phyloP scores from a whole-genome alignment of 176 grass and related monocot species.

The Triticum monococcum region DNA sequence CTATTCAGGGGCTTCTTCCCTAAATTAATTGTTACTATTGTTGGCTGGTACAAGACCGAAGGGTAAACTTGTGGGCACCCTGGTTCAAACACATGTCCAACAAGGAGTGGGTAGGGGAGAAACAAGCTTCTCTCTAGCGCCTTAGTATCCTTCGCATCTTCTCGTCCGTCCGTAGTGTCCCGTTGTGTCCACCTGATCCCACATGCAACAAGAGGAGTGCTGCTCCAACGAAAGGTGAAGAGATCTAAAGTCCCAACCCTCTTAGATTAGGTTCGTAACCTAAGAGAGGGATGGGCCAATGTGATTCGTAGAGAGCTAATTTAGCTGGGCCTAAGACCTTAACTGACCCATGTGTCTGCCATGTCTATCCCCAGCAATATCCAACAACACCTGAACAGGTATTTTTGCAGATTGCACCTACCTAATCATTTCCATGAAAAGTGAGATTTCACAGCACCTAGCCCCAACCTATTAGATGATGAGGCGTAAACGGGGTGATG shows the following conservation, averaged over 20 bases:
- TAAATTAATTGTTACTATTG: constrained; percentile 4
- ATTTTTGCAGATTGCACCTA: neutral
- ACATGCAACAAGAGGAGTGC: neutral
- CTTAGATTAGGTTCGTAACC: neutral
- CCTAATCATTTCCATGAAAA: neutral
- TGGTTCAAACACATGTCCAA: neutral
- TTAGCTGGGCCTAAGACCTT: neutral
- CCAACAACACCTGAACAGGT: neutral
- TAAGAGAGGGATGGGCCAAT: neutral
- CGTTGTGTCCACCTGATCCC: neutral
- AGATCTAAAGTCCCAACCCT: neutral
- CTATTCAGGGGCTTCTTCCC: neutral
- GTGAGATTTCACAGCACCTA: neutral
- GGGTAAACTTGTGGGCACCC: neutral
- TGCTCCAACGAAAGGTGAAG: neutral
- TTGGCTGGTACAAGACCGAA: neutral
- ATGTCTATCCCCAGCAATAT: neutral
- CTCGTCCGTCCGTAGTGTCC: neutral
- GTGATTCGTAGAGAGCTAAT: neutral
- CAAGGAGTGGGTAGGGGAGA: neutral
- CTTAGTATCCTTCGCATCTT: neutral
- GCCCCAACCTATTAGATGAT: neutral
- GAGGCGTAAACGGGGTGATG: neutral
- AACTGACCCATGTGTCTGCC: neutral
- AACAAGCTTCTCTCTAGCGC: neutral